Conservation (phyloP, 768 basidiomycete genomes). For the Tulasnella sp. region DNA sequence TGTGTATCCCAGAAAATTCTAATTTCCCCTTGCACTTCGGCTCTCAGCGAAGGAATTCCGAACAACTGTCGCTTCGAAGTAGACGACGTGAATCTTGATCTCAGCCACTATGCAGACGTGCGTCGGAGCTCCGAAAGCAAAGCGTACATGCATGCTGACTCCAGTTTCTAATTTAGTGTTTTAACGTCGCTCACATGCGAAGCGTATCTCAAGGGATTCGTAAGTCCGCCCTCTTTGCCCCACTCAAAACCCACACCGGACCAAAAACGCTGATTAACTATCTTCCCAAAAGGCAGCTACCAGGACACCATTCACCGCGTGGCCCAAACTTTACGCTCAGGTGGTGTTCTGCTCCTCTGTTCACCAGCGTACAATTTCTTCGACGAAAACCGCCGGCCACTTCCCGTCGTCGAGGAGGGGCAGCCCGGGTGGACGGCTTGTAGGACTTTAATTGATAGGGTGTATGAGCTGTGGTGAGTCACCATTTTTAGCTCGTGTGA, state of each 20-base stretch:
- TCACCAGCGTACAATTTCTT: slow-evolving; percentile 21
- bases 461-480: slow-evolving; percentile 14
- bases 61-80: slow-evolving; percentile 33
- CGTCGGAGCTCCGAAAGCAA: background rate
- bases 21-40: background rate
- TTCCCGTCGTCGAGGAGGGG: slow-evolving; percentile 26
- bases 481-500: background rate
- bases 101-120: slow-evolving; percentile 28
- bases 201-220: slow-evolving; percentile 23
- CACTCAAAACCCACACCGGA: background rate
- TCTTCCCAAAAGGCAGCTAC: slow-evolving; percentile 1
- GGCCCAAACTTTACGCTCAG: slow-evolving; percentile 23
- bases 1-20: background rate
- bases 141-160: background rate
- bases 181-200: slow-evolving; percentile 33
- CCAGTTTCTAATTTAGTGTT: background rate
- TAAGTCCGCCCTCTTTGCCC: background rate
- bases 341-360: slow-evolving; percentile 17
- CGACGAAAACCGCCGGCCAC: slow-evolving; percentile 12
- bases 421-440: slow-evolving; percentile 30
- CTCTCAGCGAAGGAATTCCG: slow-evolving; percentile 7
- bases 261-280: background rate
- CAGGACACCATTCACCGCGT: slow-evolving; percentile 27
- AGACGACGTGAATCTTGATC: slow-evolving; percentile 24
- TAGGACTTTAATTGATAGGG: background rate